These are phyloP conservation scores for Dictyostelium brefeldianum DNA, from an alignment of 78 protist species.

Conservation along the genomic window DNA sequence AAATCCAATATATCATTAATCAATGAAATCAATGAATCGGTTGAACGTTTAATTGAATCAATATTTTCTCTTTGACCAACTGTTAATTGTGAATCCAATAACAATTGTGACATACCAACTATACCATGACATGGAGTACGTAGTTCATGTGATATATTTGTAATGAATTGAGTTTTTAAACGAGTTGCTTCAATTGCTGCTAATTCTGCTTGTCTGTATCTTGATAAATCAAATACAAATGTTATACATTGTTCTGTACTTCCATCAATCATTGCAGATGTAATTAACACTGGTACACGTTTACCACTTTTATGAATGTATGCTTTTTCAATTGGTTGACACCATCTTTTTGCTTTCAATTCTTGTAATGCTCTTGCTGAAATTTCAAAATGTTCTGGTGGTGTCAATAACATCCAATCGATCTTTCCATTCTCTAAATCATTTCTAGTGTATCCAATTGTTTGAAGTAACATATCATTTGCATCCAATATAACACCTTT, in stretches of 20 bases:
- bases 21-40: slow-evolving; percentile 28
- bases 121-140: slow-evolving; percentile 91
- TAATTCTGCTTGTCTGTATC: slow-evolving; percentile 69
- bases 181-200: slow-evolving; percentile 59
- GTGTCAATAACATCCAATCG: slow-evolving; percentile 77
- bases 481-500: slow-evolving; percentile 68
- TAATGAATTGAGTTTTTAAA: slow-evolving; percentile 79
- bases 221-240: slow-evolving; percentile 58
- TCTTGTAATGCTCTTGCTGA: slow-evolving; percentile 78
- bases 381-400: slow-evolving; percentile 71
- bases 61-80: slow-evolving; percentile 29
- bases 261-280: slow-evolving; percentile 71
- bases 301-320: slow-evolving; percentile 59
- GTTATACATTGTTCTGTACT: slow-evolving; percentile 66
- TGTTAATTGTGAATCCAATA: slow-evolving; percentile 28
- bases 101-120: slow-evolving; percentile 81
- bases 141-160: slow-evolving; percentile 86
- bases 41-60: slow-evolving; percentile 72
- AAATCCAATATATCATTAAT: slow-evolving; percentile 81
- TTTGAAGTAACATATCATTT: slow-evolving; percentile 59
- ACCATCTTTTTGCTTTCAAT: slow-evolving; percentile 70
- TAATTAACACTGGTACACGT: slow-evolving; percentile 40
- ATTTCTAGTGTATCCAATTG: slow-evolving; percentile 52
- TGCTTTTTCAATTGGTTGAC: slow-evolving; percentile 81
- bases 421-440: slow-evolving; percentile 73